phyloP scores from a whole-genome alignment of 176 grass and related monocot genomes.

The Cymbopogon citratus region DNA sequence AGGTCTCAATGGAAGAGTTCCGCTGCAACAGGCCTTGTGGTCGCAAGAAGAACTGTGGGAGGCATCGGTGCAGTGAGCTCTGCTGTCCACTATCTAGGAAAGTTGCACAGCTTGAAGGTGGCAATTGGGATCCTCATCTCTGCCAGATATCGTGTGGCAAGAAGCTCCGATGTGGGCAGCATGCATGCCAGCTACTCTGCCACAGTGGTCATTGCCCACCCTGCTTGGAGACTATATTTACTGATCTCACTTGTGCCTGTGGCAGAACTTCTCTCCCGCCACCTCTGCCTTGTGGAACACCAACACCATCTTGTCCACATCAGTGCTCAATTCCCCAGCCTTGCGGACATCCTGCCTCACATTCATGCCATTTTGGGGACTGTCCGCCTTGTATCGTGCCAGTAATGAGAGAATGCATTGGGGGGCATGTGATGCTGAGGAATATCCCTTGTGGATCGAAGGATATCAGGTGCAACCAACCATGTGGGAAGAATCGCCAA shows the following conservation, averaged over 20 bases:
- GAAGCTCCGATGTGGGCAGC: conserved; percentile 83
- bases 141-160: conserved; percentile 85
- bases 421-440: conserved; percentile 83
- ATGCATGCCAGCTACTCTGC: conserved; percentile 73
- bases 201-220: conserved; percentile 80
- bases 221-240: conserved; percentile 87
- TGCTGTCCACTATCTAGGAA: conserved; percentile 63
- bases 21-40: conserved; percentile 75
- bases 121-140: conserved; percentile 66
- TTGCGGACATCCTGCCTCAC: conserved; percentile 64
- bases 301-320: conserved; percentile 66
- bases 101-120: conserved; percentile 24
- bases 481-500: conserved; percentile 87
- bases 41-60: conserved; percentile 86
- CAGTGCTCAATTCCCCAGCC: conserved; percentile 65
- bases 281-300: conserved; percentile 74
- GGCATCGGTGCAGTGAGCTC: conserved; percentile 80
- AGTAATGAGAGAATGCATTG: conserved; percentile 73
- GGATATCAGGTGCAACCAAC: conserved; percentile 91
- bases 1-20: conserved; percentile 44
- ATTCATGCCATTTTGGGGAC: conserved; percentile 87
- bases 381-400: conserved; percentile 69
- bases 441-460: conserved; percentile 95
- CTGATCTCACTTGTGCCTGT: conserved; percentile 80
- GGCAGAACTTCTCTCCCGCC: conserved; percentile 77